phyloP scores from a whole-genome alignment of 2,329 filamentous ascomycete species.

The Calonectria crousiana region DNA sequence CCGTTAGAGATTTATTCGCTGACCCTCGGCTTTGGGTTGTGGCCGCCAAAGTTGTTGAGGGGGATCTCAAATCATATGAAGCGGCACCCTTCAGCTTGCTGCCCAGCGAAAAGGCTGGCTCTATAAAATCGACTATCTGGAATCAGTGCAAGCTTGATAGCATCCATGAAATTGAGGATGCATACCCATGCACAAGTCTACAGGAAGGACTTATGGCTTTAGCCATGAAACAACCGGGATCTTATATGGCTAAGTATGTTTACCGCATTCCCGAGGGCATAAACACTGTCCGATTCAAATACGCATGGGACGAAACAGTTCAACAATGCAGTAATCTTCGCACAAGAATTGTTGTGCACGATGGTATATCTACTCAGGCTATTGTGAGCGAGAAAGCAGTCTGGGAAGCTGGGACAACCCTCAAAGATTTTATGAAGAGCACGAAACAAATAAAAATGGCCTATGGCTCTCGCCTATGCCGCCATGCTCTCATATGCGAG shows the following conservation, averaged over 20 bases:
- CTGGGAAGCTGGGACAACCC: background rate
- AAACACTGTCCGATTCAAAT: background rate
- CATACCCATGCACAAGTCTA: slow-evolving; percentile 51
- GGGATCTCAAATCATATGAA: background rate
- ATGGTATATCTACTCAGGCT: background rate
- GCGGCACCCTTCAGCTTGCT: background rate
- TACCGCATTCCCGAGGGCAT: background rate
- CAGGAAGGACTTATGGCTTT: slow-evolving; percentile 51
- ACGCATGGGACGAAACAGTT: background rate
- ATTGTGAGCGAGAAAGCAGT: background rate
- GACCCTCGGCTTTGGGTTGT: slow-evolving; percentile 11
- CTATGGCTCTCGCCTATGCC: slow-evolving; percentile 1
- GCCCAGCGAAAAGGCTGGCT: background rate
- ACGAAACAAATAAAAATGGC: background rate
- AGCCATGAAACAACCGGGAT: slow-evolving; percentile 20
- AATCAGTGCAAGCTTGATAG: background rate
- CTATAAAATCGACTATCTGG: background rate
- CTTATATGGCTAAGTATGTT: slow-evolving; percentile 23
- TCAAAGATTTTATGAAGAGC: background rate
- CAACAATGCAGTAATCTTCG: slow-evolving; percentile 9
- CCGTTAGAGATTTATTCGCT: slow-evolving; percentile 26
- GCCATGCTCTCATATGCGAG: background rate
- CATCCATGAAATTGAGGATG: slow-evolving; percentile 42
- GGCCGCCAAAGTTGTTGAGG: background rate
- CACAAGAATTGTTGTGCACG: background rate